Conservation (phyloP, 2,329 filamentous ascomycete genomes). For the Paraphaeosphaeria sporulosa region DNA sequence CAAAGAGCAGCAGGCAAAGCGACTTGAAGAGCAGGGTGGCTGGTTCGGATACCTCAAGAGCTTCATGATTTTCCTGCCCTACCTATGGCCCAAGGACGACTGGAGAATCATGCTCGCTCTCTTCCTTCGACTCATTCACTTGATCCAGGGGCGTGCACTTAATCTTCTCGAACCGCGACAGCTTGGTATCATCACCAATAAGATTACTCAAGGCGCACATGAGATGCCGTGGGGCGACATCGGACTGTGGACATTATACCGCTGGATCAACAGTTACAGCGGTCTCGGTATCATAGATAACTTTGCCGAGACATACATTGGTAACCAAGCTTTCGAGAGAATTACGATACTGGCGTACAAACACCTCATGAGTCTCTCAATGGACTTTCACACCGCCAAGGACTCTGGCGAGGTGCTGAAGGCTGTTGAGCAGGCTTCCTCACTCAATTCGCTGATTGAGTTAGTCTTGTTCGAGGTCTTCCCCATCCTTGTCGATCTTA, state of each 20-base stretch:
- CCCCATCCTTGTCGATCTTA: conserved; percentile 69
- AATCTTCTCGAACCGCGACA: conserved; percentile 83
- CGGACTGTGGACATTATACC: conserved; percentile 56
- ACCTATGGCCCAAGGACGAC: conserved; percentile 77
- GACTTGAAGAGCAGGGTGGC: conserved; percentile 75
- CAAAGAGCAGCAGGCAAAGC: conserved; percentile 63
- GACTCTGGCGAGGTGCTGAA: conserved; percentile 70
- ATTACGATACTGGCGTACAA: conserved; percentile 69
- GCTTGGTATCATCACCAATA: conserved; percentile 79
- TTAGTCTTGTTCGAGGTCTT: conserved; percentile 66
- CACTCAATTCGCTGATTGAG: conserved; percentile 67
- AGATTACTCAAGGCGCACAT: conserved; percentile 61
- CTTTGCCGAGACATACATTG: conserved; percentile 63
- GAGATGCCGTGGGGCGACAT: conserved; percentile 63
- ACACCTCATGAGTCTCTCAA: conserved; percentile 73
- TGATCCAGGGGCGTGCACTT: conserved; percentile 74
- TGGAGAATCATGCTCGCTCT: conserved; percentile 72
- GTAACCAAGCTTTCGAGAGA: conserved; percentile 64
- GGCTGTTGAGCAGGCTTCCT: conserved; percentile 69
- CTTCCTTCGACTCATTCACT: conserved; percentile 69
- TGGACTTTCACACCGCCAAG: conserved; percentile 74
- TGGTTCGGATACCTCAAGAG: conserved; percentile 80
- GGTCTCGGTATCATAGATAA: conserved; percentile 60
- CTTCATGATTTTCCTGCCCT: conserved; percentile 77
- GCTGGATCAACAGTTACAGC: conserved; percentile 59